A percentile compares a stretch with the other conserved stretches of the same genome.
Conservation (phyloP, 371 early-diverging fungal genomes). For the Rhizopus stolonifer region DNA sequence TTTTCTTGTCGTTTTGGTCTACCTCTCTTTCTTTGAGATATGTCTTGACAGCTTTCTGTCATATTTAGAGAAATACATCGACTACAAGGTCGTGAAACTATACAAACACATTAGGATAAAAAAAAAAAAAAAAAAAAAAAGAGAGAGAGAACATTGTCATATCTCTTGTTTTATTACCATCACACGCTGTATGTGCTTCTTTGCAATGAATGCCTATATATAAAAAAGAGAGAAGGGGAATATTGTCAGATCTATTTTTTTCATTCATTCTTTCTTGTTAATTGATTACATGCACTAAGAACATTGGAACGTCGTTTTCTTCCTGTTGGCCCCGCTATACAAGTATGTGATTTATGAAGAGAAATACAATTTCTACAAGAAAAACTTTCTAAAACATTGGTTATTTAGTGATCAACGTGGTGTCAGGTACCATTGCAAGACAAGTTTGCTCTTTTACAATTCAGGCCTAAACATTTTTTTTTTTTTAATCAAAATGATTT, state of each 20-base stretch:
- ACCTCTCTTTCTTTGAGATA: conserved; percentile 80
- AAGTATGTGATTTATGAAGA: conserved; percentile 6
- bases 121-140: neutral
- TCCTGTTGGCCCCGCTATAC: conserved; percentile 15
- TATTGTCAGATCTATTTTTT: neutral
- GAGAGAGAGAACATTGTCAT: too few relatives aligned
- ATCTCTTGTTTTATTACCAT: conserved; percentile 31
- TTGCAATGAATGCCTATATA: conserved; percentile 45
- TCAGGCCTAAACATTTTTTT: conserved; percentile 38
- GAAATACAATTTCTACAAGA: conserved; percentile 10
- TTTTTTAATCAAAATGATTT: too few relatives aligned
- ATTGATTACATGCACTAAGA: conserved; percentile 31
- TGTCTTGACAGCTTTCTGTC: conserved; percentile 74
- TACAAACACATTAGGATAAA: neutral
- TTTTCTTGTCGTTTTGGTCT: conserved; percentile 72
- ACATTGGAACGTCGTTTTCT: conserved; percentile 32
- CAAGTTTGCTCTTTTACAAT: conserved; percentile 49
- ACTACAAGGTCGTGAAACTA: conserved; percentile 74
- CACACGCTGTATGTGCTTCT: conserved; percentile 52
- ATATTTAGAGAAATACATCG: conserved; percentile 74
- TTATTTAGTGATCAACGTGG: neutral
- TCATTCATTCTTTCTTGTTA: neutral
- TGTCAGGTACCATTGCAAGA: conserved; percentile 44
- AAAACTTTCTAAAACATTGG: neutral
- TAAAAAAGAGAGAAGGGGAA: too few relatives aligned